Conservation (phyloP, 2,329 filamentous ascomycete genomes). For the Colletotrichum sp. region DNA sequence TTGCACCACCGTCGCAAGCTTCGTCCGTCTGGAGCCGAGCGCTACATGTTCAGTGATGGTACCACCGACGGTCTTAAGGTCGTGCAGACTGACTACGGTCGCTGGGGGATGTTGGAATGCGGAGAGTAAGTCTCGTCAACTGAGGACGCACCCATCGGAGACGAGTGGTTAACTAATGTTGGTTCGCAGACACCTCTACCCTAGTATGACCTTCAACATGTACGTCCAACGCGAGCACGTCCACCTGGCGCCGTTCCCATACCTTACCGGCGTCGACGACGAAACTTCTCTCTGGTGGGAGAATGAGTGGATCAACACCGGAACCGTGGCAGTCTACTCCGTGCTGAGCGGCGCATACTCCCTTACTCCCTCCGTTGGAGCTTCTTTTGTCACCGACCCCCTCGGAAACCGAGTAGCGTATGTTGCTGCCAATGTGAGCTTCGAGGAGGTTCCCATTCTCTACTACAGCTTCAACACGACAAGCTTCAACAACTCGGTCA, state of each 20-base stretch:
- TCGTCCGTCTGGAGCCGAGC: constrained; percentile 58
- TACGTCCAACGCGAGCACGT: not conserved
- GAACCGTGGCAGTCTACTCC: not conserved
- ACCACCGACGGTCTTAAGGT: constrained; percentile 42
- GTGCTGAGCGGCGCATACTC: not conserved
- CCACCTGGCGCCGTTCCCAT: not conserved
- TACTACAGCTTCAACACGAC: not conserved
- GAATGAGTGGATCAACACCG: not conserved
- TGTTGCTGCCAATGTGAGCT: not conserved
- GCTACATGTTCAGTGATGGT: constrained; percentile 53
- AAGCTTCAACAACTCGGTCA: not conserved
- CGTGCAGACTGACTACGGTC: constrained; percentile 40
- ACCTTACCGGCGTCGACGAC: not conserved
- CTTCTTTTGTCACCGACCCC: not conserved
- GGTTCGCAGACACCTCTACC: not conserved
- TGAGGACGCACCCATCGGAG: not conserved
- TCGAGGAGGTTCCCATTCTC: not conserved
- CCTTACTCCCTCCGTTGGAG: not conserved
- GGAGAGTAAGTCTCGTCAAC: constrained; percentile 41
- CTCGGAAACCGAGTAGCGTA: not conserved
- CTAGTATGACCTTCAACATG: constrained; percentile 10
- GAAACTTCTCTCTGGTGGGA: not conserved
- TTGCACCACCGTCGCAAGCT: constrained; percentile 49
- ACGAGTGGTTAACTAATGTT: not conserved
- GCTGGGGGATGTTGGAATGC: constrained; percentile 51